phyloP scores from a whole-genome alignment of 352 stramenopile genomes.

The Pythium rishiriense region DNA sequence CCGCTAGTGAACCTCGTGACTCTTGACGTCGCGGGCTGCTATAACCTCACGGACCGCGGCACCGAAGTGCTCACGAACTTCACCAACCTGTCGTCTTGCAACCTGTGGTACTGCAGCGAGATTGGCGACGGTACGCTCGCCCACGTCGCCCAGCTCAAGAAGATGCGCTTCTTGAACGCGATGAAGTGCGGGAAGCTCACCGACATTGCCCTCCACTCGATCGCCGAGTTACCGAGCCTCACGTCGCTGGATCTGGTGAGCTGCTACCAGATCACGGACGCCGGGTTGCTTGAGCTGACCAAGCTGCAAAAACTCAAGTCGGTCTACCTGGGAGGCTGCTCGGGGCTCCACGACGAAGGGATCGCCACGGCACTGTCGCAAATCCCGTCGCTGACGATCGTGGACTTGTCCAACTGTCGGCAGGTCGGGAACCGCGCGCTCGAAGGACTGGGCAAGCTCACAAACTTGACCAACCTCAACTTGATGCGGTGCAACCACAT shows the following conservation, averaged over 20 bases:
- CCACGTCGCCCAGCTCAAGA: conserved; percentile 48
- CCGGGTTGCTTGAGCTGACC: conserved; percentile 41
- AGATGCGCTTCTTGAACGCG: conserved; percentile 74
- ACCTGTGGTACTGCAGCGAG: conserved; percentile 85
- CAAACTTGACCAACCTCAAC: conserved; percentile 69
- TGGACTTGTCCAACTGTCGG: conserved; percentile 76
- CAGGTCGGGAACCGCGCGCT: conserved; percentile 70
- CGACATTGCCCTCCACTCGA: conserved; percentile 45
- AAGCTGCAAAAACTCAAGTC: conserved; percentile 53
- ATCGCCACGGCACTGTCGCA: conserved; percentile 43
- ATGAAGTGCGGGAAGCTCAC: conserved; percentile 85
- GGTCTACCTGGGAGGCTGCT: conserved; percentile 64
- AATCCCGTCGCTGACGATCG: conserved; percentile 49
- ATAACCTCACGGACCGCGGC: conserved; percentile 75
- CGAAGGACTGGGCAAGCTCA: conserved; percentile 49
- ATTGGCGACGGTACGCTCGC: conserved; percentile 62
- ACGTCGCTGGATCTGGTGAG: conserved; percentile 78
- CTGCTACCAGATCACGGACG: conserved; percentile 70
- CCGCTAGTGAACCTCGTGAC: conserved; percentile 57
- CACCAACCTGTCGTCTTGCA: conserved; percentile 57
- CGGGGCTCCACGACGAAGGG: conserved; percentile 56
- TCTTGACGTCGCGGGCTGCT: conserved; percentile 74
- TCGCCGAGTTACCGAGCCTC: conserved; percentile 50
- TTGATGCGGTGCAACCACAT: conserved; percentile 82
- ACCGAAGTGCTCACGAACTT: conserved; percentile 62